Percentiles rank a stretch among this genome's conserved stretches.
phyloP scores from a whole-genome alignment of 345 rosid genomes.

The Corchorus capsularis region DNA sequence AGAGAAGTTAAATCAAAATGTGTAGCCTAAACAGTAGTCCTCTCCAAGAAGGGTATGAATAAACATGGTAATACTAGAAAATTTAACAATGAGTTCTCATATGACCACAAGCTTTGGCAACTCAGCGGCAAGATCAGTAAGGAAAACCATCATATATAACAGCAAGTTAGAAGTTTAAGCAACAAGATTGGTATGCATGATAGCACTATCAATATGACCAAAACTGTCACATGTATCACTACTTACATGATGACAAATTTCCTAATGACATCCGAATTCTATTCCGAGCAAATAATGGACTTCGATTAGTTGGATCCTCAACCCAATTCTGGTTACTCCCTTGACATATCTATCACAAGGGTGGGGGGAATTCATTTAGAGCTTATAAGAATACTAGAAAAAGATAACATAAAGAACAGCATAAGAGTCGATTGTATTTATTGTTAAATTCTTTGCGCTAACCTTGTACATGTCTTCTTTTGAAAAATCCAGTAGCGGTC shows the following conservation, averaged over 20 bases:
- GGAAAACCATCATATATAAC: not conserved
- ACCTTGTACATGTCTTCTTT: slow-evolving; percentile 91
- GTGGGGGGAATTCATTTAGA: not conserved
- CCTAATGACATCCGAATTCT: slow-evolving; percentile 76
- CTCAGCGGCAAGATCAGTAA: slow-evolving; percentile 2
- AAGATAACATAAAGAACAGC: not conserved
- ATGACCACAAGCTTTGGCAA: slow-evolving; percentile 18
- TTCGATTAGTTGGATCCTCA: slow-evolving; percentile 89
- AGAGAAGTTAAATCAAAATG: slow-evolving; percentile 18
- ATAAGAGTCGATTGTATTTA: not conserved
- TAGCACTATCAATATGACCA: not conserved
- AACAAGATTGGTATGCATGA: not conserved
- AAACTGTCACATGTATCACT: slow-evolving; percentile 14
- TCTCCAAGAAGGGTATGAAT: not conserved
- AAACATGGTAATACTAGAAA: slow-evolving; percentile 3
- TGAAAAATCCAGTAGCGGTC: slow-evolving; percentile 71
- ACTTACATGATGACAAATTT: slow-evolving; percentile 64
- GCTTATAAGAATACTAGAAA: slow-evolving; percentile 9
- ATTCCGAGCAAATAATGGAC: slow-evolving; percentile 70
- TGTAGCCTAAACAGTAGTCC: not conserved
- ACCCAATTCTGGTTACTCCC: slow-evolving; percentile 59
- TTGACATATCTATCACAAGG: slow-evolving; percentile 63
- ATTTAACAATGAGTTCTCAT: not conserved
- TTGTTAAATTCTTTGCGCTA: slow-evolving; percentile 5
- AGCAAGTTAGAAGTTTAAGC: not conserved